Conservation (phyloP, 768 basidiomycete genomes). For the Rhodocollybia butyracea region DNA sequence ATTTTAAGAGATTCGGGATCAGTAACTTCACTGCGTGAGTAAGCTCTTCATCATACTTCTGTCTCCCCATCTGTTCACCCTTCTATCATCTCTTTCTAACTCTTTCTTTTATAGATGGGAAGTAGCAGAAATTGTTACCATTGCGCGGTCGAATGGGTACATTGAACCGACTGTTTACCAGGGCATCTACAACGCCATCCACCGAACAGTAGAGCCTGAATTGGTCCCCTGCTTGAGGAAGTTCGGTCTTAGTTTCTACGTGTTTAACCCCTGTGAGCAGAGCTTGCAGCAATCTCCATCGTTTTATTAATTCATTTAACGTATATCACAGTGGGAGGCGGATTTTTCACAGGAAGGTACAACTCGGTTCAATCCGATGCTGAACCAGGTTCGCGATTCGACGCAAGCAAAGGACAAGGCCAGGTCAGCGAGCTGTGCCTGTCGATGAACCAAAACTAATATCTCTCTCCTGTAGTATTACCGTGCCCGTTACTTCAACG, state of each 20-base stretch:
- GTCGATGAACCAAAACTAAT: too few species aligned
- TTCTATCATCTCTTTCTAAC: not conserved
- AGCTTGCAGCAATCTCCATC: too few species aligned
- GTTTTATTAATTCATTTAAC: too few species aligned
- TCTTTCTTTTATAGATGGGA: slow-evolving; percentile 57
- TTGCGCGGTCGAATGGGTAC: slow-evolving; percentile 50
- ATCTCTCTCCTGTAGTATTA: too few species aligned
- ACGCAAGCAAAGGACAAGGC: too few species aligned
- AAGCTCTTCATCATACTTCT: not conserved
- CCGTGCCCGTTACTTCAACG: too few species aligned
- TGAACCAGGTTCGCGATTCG: too few species aligned
- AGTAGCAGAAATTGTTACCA: slow-evolving; percentile 57
- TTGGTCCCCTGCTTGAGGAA: slow-evolving; percentile 57
- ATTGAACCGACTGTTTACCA: slow-evolving; percentile 53
- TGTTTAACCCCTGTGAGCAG: slow-evolving; percentile 54
- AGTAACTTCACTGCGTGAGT: slow-evolving; percentile 59
- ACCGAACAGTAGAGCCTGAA: slow-evolving; percentile 37
- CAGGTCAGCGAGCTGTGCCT: too few species aligned
- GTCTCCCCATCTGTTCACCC: not conserved
- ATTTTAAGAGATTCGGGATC: slow-evolving; percentile 60
- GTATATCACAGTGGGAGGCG: too few species aligned
- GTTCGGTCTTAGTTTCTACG: slow-evolving; percentile 52
- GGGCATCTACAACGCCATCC: slow-evolving; percentile 45
- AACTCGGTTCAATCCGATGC: too few species aligned
- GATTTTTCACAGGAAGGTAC: too few species aligned